Conservation (phyloP, 2,329 filamentous ascomycete species). For the Aureobasidium sp. region DNA sequence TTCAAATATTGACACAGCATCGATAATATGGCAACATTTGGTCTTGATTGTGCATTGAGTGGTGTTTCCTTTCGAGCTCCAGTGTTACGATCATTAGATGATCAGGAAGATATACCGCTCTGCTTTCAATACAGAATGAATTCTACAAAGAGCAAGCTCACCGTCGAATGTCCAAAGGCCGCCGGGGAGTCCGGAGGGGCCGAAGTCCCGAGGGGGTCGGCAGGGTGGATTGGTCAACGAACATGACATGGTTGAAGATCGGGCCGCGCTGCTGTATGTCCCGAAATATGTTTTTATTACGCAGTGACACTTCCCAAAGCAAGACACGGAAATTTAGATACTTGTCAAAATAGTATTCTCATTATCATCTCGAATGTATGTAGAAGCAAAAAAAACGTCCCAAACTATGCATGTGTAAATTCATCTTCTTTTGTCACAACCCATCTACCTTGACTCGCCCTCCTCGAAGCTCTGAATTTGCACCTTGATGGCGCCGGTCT, state of each 20-base stretch:
- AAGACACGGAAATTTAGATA: not conserved
- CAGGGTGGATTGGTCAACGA: not conserved
- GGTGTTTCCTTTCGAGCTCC: too few relatives aligned
- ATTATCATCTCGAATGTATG: constrained; percentile 11
- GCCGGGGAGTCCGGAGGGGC: too few relatives aligned
- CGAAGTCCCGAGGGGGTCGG: not conserved
- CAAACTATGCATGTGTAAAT: not conserved
- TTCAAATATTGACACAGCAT: too few relatives aligned
- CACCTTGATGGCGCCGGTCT: constrained; percentile 95
- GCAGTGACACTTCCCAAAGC: not conserved
- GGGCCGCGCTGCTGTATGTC: too few relatives aligned
- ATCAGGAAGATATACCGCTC: too few relatives aligned
- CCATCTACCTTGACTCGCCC: constrained; percentile 22
- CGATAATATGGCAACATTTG: too few relatives aligned
- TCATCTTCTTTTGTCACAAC: not conserved
- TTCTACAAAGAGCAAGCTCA: not conserved
- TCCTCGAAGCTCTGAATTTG: constrained; percentile 67
- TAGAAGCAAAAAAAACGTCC: not conserved
- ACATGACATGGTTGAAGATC: not conserved
- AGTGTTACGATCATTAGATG: too few relatives aligned
- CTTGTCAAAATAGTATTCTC: not conserved
- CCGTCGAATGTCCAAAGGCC: not conserved
- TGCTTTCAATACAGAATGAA: not conserved
- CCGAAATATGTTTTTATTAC: too few relatives aligned
- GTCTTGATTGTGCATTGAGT: too few relatives aligned